Evolutionary conservation across 768 basidiomycete species (phyloP), one percentile per base, ranked within the genome.

Genomic region (Pluteus cervinus): DNA sequence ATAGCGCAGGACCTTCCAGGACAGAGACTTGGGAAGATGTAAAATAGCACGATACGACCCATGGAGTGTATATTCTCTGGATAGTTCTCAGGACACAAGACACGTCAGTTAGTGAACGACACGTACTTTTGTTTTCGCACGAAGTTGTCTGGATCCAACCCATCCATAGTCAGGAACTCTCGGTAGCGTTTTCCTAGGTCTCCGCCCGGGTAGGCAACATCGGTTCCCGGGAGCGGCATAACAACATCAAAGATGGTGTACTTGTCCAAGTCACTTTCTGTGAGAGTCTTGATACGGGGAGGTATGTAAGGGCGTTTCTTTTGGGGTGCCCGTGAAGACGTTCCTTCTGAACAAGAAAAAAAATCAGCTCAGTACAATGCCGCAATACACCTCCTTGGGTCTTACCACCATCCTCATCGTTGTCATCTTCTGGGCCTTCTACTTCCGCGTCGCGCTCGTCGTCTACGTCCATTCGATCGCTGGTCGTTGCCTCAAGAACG

Each of bases 201-300:
- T 9, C 92, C 92, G 3, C 82, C 86, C 0, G 96, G 96, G 56
- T 89, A 97, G 23, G 84, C 83, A 14, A 98, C 89, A 51, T 94
- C 89, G 46, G 80, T 90, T 3, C 96, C 96, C 20, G 96, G 93
- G 14, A 98, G 65, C n/a, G 96, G 93, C 82, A 98, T 89, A 44
- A 98, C 77, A 39, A 98, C 86, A 59, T 99, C 94, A 52, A 90
- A 89, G 44, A 98, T 89, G 11, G 81, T 76, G 60, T 92, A 85
- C 40, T 84, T 78, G 50, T 77, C 66, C 31, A 91, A 58, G 55
- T 97, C 89, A 12, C 72, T 84, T 47, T 77, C 76, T 0, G 79
- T 79, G 37, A 99, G 60, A 3, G 79, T 78, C 60, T 85, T 90
- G 40, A 96, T 79, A 28, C 71, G 76, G 16, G 78, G 79, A 9